Conservation (phyloP, 2,329 filamentous ascomycete genomes). For the Aspergillus terreus region DNA sequence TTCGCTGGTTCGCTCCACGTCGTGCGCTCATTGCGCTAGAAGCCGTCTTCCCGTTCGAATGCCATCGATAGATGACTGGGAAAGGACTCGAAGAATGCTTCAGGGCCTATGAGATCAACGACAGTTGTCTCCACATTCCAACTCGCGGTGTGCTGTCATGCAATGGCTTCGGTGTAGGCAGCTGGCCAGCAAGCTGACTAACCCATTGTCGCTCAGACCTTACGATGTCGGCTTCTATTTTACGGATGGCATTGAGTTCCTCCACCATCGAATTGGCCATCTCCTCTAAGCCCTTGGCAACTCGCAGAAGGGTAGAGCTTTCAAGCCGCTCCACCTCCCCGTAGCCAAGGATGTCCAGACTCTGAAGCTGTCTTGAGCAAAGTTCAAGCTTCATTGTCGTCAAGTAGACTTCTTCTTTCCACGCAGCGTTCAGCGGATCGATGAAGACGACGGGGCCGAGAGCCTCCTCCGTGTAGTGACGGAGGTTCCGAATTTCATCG, state of each 20-base stretch:
- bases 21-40: no score
- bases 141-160: slow-evolving; percentile 12
- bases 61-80: neutral
- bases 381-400: slow-evolving; percentile 33
- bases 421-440: slow-evolving; percentile 29
- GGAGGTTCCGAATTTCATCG: slow-evolving; percentile 21
- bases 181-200: slow-evolving; percentile 24
- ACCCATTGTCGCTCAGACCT: slow-evolving; percentile 32
- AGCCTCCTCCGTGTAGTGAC: slow-evolving; percentile 9
- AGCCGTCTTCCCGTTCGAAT: no score
- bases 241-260: slow-evolving; percentile 33
- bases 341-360: slow-evolving; percentile 33
- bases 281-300: slow-evolving; percentile 25
- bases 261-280: slow-evolving; percentile 33
- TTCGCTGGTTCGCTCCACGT: no score
- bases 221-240: slow-evolving; percentile 34
- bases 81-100: neutral
- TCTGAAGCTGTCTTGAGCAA: slow-evolving; percentile 32
- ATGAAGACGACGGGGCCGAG: slow-evolving; percentile 26
- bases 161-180: slow-evolving; percentile 12
- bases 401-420: slow-evolving; percentile 31
- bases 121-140: slow-evolving; percentile 26
- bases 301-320: slow-evolving; percentile 31
- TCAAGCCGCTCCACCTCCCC: slow-evolving; percentile 18
- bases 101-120: slow-evolving; percentile 8